Conservation (phyloP, 148 eudicot genomes). For the Pharnaceum exiguum region DNA sequence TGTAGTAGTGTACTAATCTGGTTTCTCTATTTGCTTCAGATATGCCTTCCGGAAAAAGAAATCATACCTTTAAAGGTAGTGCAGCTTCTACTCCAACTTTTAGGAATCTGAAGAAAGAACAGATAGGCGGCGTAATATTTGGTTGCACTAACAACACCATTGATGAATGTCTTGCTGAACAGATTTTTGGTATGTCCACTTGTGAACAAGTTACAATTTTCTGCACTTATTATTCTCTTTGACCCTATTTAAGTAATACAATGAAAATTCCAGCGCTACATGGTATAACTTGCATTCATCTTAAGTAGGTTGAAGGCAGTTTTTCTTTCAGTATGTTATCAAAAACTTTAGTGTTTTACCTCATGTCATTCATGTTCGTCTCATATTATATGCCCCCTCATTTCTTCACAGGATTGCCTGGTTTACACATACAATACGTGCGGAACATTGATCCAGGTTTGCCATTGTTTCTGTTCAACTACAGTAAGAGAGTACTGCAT, state of each 20-base stretch:
- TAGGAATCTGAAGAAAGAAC: conserved; percentile 49
- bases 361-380: neutral
- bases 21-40: conserved; percentile 20
- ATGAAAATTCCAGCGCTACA: too few species aligned
- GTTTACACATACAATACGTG: conserved; percentile 49
- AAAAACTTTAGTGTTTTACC: neutral
- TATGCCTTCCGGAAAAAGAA: conserved; percentile 43
- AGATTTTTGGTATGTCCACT: conserved; percentile 83
- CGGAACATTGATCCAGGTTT: conserved; percentile 64
- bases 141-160: conserved; percentile 62
- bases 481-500: conserved; percentile 55
- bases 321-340: too few species aligned
- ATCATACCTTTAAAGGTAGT: conserved; percentile 15
- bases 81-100: neutral
- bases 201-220: too few species aligned
- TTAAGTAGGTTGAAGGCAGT: too few species aligned
- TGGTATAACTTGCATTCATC: too few species aligned
- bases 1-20: too few species aligned
- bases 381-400: neutral
- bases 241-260: too few species aligned
- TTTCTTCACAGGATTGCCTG: conserved; percentile 58
- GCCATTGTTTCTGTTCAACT: conserved; percentile 76
- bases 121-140: conserved; percentile 78
- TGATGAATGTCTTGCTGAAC: conserved; percentile 61
- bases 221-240: neutral